Evolutionary conservation across 2,329 filamentous ascomycete species (phyloP), one percentile per base, ranked within the genome.

Genomic region (Pseudocercospora vitis): DNA sequence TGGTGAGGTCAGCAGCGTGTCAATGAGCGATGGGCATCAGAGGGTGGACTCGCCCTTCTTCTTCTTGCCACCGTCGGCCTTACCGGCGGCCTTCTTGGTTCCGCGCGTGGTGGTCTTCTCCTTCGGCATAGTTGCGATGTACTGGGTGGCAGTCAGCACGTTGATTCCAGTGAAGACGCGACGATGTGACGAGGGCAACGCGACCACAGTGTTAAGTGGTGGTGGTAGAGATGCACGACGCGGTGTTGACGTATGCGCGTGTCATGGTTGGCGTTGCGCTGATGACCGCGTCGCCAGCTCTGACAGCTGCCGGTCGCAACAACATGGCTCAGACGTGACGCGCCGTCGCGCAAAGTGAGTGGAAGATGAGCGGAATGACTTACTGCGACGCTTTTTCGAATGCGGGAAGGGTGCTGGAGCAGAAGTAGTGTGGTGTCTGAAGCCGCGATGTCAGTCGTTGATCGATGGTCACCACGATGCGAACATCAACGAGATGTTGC

Each of bases 41-140:
- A 42, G 18, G 16, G 14, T 12, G 12, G 21, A 71, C 77, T 57
- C 72, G 86, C 84, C 85, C 81, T 87, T 88, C 84, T 87, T 87
- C 78, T 83, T 85, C 78, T 85, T 85, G 70, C 80, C 80, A 58
- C 74, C 74, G 59, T 73, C 74, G 63, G 71, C 68, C 64, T 68
- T 68, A 58, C 53, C 58, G 52, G 56, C 61, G 42, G 58, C 55
- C 71, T 79, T 78, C 70, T 78, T 73, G 70, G 77, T 73, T 74
- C 83, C 84, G 72, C 83, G 80, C 69, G 81, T 80, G 64, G 76
- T 79, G 60, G 78, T 74, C 74, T 82, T 82, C 65, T 84, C 83
- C 78, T 87, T 87, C 69, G 85, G 84, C 85, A 88, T 88, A 60
- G 61, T 83, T 68, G 54, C 64, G 59, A 49, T 61, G 48, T 42